Conservation (phyloP, 2,329 filamentous ascomycete genomes). For the Penicillium sp. region DNA sequence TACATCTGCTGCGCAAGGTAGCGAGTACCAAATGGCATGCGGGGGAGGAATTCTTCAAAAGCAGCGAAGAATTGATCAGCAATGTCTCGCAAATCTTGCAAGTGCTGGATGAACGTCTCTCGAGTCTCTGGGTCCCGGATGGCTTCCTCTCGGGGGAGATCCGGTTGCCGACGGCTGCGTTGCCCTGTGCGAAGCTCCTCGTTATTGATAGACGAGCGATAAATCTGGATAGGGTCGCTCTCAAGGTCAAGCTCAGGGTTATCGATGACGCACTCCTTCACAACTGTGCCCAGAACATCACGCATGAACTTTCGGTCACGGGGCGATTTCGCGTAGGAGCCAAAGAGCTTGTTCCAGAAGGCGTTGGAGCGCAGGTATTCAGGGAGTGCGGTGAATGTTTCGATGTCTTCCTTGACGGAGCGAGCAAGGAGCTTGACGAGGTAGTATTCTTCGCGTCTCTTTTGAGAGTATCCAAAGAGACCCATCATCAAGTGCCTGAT, state of each 20-base stretch:
- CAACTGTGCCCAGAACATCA: constrained; percentile 78
- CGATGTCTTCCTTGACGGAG: constrained; percentile 83
- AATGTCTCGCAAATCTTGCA: constrained; percentile 91
- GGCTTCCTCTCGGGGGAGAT: constrained; percentile 88
- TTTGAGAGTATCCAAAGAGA: constrained; percentile 95
- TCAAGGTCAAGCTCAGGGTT: constrained; percentile 89
- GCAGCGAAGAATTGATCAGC: constrained; percentile 84
- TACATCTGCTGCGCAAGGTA: constrained; percentile 87
- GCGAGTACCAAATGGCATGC: constrained; percentile 90
- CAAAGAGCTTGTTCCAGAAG: constrained; percentile 87
- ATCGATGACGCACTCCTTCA: constrained; percentile 90
- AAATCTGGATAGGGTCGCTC: constrained; percentile 97
- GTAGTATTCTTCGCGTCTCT: constrained; percentile 95
- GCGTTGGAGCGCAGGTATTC: constrained; percentile 88
- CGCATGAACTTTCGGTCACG: constrained; percentile 90
- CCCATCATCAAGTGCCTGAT: constrained; percentile 95
- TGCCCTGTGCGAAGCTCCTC: constrained; percentile 91
- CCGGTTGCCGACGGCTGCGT: constrained; percentile 75
- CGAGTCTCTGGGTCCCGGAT: constrained; percentile 94
- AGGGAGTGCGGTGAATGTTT: constrained; percentile 69
- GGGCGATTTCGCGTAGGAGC: constrained; percentile 86
- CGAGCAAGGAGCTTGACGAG: constrained; percentile 82
- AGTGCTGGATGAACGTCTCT: constrained; percentile 87
- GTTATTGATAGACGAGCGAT: constrained; percentile 92
- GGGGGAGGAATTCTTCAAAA: constrained; percentile 78